Evolutionary conservation across 345 rosid genomes (phyloP).

Genomic region (Populus tremula): DNA sequence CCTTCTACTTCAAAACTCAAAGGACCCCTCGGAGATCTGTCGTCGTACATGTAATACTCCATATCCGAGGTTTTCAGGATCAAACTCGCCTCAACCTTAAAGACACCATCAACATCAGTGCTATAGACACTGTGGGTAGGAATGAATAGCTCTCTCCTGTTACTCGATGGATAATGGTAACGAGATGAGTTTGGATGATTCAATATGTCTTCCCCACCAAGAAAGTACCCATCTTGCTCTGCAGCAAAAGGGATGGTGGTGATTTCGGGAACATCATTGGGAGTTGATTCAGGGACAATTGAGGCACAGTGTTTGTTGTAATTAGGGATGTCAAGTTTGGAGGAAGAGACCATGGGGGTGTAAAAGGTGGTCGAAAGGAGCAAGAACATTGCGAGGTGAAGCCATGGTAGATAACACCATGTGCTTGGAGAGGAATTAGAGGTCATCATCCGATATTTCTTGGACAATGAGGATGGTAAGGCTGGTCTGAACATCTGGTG

Average conservation of each 20-base stretch:
- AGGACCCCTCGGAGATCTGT: not conserved
- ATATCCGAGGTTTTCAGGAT: not conserved
- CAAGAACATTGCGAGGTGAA: slow-evolving; percentile 3
- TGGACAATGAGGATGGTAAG: not conserved
- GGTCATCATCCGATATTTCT: not conserved
- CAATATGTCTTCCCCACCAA: slow-evolving; percentile 24
- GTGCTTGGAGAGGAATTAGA: not conserved
- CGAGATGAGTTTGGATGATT: not conserved
- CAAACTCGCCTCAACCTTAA: slow-evolving; percentile 27
- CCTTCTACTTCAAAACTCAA: slow-evolving; percentile 30
- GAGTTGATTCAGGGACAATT: slow-evolving; percentile 21
- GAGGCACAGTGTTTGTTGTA: slow-evolving; percentile 33
- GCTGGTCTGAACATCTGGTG: no score
- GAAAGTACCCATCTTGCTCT: slow-evolving; percentile 26
- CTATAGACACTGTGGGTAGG: slow-evolving; percentile 18
- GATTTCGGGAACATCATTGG: slow-evolving; percentile 12
- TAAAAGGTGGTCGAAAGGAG: not conserved
- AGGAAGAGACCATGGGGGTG: not conserved
- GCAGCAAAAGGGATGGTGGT: slow-evolving; percentile 23
- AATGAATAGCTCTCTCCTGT: slow-evolving; percentile 1
- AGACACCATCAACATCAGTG: slow-evolving; percentile 16
- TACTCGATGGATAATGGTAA: not conserved
- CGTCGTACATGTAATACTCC: not conserved
- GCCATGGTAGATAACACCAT: slow-evolving; percentile 1
- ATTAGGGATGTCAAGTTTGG: slow-evolving; percentile 1